Evolutionary conservation across 2,329 filamentous ascomycete species (phyloP).

Genomic region (Fusarium piperis): DNA sequence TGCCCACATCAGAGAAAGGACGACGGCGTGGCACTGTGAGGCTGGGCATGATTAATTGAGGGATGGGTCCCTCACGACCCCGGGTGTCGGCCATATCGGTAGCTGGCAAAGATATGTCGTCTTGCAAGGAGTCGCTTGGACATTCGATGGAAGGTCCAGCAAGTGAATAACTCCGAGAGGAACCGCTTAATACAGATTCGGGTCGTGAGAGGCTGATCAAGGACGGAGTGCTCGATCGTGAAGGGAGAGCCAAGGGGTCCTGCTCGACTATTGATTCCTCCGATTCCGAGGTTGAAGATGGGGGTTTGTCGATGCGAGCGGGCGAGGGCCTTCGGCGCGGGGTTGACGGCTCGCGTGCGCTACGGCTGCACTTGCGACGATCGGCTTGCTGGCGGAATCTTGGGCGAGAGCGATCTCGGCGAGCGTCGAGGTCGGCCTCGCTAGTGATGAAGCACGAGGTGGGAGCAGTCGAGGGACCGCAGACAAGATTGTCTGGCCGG

Average conservation of each 20-base stretch:
- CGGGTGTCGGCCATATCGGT: slow-evolving; percentile 25
- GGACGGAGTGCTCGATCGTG: slow-evolving; percentile 43
- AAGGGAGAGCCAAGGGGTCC: slow-evolving; percentile 30
- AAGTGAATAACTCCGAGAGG: slow-evolving; percentile 63
- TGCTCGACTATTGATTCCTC: slow-evolving; percentile 27
- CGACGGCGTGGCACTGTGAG: slow-evolving; percentile 88
- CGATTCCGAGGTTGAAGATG: slow-evolving; percentile 26
- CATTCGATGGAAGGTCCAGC: slow-evolving; percentile 53
- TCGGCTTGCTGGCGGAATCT: slow-evolving; percentile 34
- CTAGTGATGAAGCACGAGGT: slow-evolving; percentile 50
- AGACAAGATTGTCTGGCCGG: slow-evolving; percentile 33
- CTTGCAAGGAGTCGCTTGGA: slow-evolving; percentile 39
- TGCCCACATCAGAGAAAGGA: slow-evolving; percentile 90
- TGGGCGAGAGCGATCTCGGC: slow-evolving; percentile 37
- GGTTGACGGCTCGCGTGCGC: slow-evolving; percentile 28
- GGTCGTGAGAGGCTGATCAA: slow-evolving; percentile 40
- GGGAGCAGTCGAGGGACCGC: slow-evolving; percentile 35
- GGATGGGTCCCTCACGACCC: slow-evolving; percentile 51
- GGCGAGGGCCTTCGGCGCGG: slow-evolving; percentile 31
- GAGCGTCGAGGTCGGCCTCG: slow-evolving; percentile 45
- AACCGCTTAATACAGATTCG: slow-evolving; percentile 55
- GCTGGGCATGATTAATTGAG: slow-evolving; percentile 97
- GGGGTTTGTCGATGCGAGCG: slow-evolving; percentile 18
- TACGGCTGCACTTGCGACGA: slow-evolving; percentile 34
- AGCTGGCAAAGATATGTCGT: slow-evolving; percentile 23